Evolutionary conservation across 495 filamentous ascomycete genomes (phyloP).

Genomic region (Zalerion maritima): DNA sequence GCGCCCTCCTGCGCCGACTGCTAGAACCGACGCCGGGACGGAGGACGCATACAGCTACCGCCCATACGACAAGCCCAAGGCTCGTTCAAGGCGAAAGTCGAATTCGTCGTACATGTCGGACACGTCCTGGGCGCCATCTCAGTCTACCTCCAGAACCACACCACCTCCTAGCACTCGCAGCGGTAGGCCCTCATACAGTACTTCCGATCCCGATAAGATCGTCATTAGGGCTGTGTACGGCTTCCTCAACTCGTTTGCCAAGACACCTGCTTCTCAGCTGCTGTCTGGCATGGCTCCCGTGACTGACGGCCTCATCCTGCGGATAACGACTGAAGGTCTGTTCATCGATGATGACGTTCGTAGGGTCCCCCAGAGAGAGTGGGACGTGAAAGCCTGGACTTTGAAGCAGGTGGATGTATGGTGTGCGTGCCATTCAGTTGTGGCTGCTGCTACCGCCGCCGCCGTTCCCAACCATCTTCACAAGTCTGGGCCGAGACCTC

Average conservation of each 20-base stretch:
- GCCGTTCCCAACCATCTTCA: constrained; percentile 24
- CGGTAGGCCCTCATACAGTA: constrained; percentile 56
- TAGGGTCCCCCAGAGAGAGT: constrained; percentile 77
- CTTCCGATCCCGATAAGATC: constrained; percentile 87
- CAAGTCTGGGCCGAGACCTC: constrained; percentile 13
- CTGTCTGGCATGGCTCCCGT: constrained; percentile 57
- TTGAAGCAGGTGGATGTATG: constrained; percentile 85
- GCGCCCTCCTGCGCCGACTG: constrained; percentile 42
- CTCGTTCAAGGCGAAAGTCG: constrained; percentile 32
- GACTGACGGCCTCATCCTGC: constrained; percentile 68
- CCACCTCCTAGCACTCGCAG: constrained; percentile 66
- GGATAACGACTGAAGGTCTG: constrained; percentile 75
- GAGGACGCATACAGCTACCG: constrained; percentile 63
- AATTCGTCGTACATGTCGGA: constrained; percentile 60
- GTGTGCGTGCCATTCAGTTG: constrained; percentile 43
- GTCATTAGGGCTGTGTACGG: constrained; percentile 81
- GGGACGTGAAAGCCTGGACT: constrained; percentile 97
- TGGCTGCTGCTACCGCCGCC: constrained; percentile 17
- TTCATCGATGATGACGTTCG: constrained; percentile 94
- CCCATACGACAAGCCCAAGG: constrained; percentile 58
- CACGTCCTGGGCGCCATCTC: constrained; percentile 68
- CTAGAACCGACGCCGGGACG: constrained; percentile 45
- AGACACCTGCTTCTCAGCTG: constrained; percentile 66
- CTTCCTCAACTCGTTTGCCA: constrained; percentile 72
- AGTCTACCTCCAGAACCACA: constrained; percentile 70